These are phyloP conservation scores for Quercus tomentella DNA, from an alignment of 331 rosid genomes.

Conservation along the genomic window DNA sequence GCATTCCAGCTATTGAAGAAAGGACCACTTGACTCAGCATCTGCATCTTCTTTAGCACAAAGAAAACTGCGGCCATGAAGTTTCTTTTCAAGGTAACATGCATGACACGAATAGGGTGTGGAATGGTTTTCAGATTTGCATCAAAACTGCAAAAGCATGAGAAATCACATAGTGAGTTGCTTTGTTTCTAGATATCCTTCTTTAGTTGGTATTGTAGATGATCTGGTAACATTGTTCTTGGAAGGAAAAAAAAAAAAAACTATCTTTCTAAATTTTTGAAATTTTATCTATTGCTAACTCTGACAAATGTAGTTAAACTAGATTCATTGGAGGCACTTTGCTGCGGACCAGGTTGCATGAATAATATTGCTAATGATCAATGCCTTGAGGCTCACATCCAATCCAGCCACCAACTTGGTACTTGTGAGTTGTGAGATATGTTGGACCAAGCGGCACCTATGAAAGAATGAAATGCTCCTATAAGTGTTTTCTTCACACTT, in stretches of 20 bases:
- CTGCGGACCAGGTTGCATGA: conserved; percentile 64
- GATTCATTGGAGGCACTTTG: conserved; percentile 64
- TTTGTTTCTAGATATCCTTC: background rate
- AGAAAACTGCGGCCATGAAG: conserved; percentile 52
- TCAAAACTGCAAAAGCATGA: conserved; percentile 62
- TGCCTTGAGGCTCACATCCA: conserved; percentile 63
- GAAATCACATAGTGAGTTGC: conserved; percentile 60
- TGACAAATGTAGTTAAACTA: conserved; percentile 51
- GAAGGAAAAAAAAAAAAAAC: too few species aligned
- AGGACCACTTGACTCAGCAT: conserved; percentile 90
- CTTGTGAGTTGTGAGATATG: conserved; percentile 64
- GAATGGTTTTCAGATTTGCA: conserved; percentile 60
- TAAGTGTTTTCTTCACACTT: conserved; percentile 33
- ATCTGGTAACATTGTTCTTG: background rate
- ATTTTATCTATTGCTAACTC: background rate
- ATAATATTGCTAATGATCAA: conserved; percentile 50
- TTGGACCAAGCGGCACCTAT: conserved; percentile 60
- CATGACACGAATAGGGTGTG: conserved; percentile 62
- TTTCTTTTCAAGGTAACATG: conserved; percentile 46
- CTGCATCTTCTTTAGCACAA: conserved; percentile 67
- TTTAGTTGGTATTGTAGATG: background rate
- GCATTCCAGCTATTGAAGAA: conserved; percentile 67
- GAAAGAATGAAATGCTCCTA: conserved; percentile 36
- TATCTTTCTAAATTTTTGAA: background rate
- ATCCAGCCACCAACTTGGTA: conserved; percentile 53